These are phyloP conservation scores for Hanseniaspora occidentalis DNA, from an alignment of 805 yeast genomes.

Conservation along the genomic window DNA sequence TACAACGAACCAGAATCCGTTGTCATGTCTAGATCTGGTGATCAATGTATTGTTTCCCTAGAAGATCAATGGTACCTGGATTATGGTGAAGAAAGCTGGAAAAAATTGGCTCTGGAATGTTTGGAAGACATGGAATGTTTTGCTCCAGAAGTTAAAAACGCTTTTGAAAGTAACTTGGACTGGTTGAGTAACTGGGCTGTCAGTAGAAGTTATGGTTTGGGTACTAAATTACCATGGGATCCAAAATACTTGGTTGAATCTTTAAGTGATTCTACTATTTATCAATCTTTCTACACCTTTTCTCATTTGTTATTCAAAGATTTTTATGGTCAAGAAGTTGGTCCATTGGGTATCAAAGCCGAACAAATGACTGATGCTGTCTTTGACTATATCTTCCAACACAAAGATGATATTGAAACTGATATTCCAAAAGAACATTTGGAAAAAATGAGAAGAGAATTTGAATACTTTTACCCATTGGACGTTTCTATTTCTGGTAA, in stretches of 20 bases:
- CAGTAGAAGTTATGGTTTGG: conserved; percentile 91
- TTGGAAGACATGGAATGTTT: conserved; percentile 65
- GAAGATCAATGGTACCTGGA: conserved; percentile 99
- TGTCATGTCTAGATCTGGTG: conserved; percentile 92
- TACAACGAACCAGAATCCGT: conserved; percentile 90
- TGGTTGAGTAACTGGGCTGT: conserved; percentile 99
- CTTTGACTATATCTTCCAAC: conserved; percentile 78
- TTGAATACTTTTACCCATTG: conserved; percentile 92
- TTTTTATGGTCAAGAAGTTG: conserved; percentile 64
- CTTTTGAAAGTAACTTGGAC: conserved; percentile 84
- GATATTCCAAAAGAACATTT: conserved; percentile 58
- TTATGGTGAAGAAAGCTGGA: conserved; percentile 93
- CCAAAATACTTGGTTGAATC: conserved; percentile 86
- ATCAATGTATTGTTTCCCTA: conserved; percentile 87
- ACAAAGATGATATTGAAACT: conserved; percentile 40
- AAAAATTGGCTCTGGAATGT: conserved; percentile 66
- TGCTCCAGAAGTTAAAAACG: conserved; percentile 74
- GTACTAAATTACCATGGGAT: conserved; percentile 96
- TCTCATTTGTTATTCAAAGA: conserved; percentile 78
- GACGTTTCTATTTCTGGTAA: conserved; percentile 90
- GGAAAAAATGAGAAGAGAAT: conserved; percentile 74
- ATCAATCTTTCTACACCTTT: conserved; percentile 90
- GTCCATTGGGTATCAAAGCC: conserved; percentile 61
- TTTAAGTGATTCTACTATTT: conserved; percentile 87
- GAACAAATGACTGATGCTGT: conserved; percentile 88